These are phyloP conservation scores for Akanthomyces dipterigenus DNA, from an alignment of 2,329 filamentous ascomycete species.

Conservation along the genomic window DNA sequence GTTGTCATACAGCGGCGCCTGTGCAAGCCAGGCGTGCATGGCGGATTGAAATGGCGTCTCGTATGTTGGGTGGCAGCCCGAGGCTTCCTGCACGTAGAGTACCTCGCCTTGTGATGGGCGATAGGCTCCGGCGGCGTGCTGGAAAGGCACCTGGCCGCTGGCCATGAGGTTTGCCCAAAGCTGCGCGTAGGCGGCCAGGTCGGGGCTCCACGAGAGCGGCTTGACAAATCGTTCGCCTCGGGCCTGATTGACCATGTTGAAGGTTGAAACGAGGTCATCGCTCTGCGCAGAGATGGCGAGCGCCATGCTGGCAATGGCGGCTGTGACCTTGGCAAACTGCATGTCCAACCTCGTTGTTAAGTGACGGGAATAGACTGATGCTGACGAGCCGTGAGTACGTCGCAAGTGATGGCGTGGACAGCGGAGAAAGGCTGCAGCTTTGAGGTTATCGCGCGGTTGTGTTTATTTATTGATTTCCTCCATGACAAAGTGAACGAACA, in stretches of 20 bases:
- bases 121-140: slow-evolving; percentile 24
- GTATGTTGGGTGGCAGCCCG: slow-evolving; percentile 23
- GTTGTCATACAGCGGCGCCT: slow-evolving; percentile 24
- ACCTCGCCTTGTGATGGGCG: slow-evolving; percentile 30
- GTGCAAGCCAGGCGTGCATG: slow-evolving; percentile 25
- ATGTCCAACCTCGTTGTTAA: background rate
- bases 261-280: slow-evolving; percentile 20
- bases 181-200: slow-evolving; percentile 26
- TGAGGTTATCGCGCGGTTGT: too few relatives aligned
- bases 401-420: background rate
- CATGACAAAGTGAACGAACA: background rate
- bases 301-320: slow-evolving; percentile 12
- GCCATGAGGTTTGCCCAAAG: slow-evolving; percentile 30
- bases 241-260: slow-evolving; percentile 26
- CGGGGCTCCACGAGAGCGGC: slow-evolving; percentile 24
- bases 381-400: too few relatives aligned
- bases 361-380: too few relatives aligned
- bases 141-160: slow-evolving; percentile 22
- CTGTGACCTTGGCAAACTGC: slow-evolving; percentile 3
- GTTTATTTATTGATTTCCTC: too few relatives aligned
- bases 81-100: slow-evolving; percentile 25
- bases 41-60: slow-evolving; percentile 24
- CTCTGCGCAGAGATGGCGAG: slow-evolving; percentile 13
- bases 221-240: slow-evolving; percentile 22
- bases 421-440: too few relatives aligned